A percentile compares a stretch with the other conserved stretches of the same genome.
These are phyloP conservation scores for Nitzschia sp. DNA, from an alignment of 108 stramenopile species.

Conservation along the genomic window DNA sequence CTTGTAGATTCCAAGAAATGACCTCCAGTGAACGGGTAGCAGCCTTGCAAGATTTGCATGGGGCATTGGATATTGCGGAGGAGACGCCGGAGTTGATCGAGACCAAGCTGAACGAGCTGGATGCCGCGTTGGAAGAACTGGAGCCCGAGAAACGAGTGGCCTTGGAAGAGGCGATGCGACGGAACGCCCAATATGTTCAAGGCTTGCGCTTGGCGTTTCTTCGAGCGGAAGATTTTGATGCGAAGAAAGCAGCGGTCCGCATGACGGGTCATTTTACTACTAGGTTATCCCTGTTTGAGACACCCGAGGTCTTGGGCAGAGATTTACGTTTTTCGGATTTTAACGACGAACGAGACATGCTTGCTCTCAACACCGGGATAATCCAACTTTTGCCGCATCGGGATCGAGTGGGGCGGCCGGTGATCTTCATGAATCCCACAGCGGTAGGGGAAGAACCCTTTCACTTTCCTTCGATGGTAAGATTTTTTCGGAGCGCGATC, in stretches of 20 bases:
- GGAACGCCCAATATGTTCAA: slow-evolving; percentile 10
- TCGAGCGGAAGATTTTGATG: slow-evolving; percentile 23
- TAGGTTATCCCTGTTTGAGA: slow-evolving; percentile 25
- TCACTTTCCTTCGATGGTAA: background rate
- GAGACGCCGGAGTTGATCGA: slow-evolving; percentile 20
- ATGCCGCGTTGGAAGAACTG: background rate
- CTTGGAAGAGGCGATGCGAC: background rate
- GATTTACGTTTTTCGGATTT: background rate
- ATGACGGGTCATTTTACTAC: slow-evolving; percentile 13
- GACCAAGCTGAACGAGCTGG: background rate
- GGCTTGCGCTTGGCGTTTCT: slow-evolving; percentile 24
- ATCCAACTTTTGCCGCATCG: slow-evolving; percentile 1
- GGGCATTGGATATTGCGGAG: background rate
- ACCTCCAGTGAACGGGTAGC: slow-evolving; percentile 13
- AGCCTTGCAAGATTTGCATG: slow-evolving; percentile 22
- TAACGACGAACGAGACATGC: background rate
- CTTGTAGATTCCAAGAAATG: background rate
- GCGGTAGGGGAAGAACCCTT: background rate
- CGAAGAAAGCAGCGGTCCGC: slow-evolving; percentile 14
- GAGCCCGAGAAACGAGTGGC: slow-evolving; percentile 1
- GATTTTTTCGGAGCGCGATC: no score
- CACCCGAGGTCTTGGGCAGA: background rate
- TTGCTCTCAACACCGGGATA: background rate
- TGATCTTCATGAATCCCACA: background rate
- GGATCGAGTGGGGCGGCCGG: slow-evolving; percentile 8